Evolutionary conservation across 345 rosid species (phyloP).

Genomic region (Citrus sp.): DNA sequence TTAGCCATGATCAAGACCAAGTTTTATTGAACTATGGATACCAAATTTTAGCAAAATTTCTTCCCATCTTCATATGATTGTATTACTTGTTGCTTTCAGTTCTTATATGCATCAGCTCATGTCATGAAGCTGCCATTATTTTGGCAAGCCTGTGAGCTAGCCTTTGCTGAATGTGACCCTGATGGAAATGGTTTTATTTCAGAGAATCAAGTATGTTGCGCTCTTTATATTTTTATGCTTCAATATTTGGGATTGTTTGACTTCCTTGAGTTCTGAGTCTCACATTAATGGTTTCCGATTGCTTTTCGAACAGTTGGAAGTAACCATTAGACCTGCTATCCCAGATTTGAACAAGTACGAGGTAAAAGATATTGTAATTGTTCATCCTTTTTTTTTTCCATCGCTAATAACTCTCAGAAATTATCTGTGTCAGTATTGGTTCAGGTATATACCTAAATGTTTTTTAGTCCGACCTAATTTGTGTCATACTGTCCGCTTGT

Average conservation of each 20-base stretch:
- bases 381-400: not conserved
- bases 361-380: conserved; percentile 33
- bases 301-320: conserved; percentile 53
- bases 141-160: conserved; percentile 60
- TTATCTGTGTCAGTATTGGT: not conserved
- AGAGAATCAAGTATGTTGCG: conserved; percentile 53
- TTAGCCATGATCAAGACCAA: not conserved
- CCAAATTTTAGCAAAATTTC: not conserved
- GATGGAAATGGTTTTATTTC: conserved; percentile 46
- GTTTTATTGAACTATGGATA: not conserved
- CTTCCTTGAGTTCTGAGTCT: conserved; percentile 10
- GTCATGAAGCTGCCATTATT: conserved; percentile 65
- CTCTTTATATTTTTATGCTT: not conserved
- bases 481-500: not conserved
- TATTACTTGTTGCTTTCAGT: conserved; percentile 47
- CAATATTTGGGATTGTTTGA: not conserved
- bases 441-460: not conserved
- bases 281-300: conserved; percentile 8
- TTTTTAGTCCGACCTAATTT: not conserved
- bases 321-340: conserved; percentile 43
- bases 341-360: conserved; percentile 52
- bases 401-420: not conserved
- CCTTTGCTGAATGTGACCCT: conserved; percentile 54
- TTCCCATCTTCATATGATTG: not conserved
- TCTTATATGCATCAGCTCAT: conserved; percentile 74